Conservation (phyloP, 371 early-diverging fungal genomes). For the Conidiobolus incongruus region DNA sequence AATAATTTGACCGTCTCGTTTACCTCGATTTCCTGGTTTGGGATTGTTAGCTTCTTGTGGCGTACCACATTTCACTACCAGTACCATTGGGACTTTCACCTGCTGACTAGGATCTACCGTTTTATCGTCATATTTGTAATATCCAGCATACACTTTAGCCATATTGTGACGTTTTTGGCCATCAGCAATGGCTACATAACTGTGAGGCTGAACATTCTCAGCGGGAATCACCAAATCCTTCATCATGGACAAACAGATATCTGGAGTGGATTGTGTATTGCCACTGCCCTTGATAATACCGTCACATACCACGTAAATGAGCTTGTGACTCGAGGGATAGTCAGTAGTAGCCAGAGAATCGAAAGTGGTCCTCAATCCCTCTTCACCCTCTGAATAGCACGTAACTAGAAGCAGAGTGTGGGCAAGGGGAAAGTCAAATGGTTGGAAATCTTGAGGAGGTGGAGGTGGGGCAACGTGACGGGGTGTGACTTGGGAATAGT, state of each 20-base stretch:
- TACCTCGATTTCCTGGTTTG: slow-evolving; percentile 90
- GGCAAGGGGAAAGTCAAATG: slow-evolving; percentile 38
- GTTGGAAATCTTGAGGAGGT: slow-evolving; percentile 25
- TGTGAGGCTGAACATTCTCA: slow-evolving; percentile 31
- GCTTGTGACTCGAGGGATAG: slow-evolving; percentile 74
- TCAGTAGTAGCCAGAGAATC: slow-evolving; percentile 86
- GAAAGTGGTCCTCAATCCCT: slow-evolving; percentile 76
- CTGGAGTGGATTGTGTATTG: slow-evolving; percentile 50
- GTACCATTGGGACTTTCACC: slow-evolving; percentile 56
- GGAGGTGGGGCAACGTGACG: slow-evolving; percentile 9
- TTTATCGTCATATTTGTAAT: slow-evolving; percentile 42
- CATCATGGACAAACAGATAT: slow-evolving; percentile 66
- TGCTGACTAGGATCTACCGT: slow-evolving; percentile 21
- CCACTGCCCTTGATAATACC: slow-evolving; percentile 64
- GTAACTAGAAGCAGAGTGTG: slow-evolving; percentile 60
- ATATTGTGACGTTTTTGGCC: slow-evolving; percentile 85
- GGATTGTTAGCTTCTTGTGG: slow-evolving; percentile 34
- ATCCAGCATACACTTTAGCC: slow-evolving; percentile 84
- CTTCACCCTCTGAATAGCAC: slow-evolving; percentile 80
- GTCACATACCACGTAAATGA: slow-evolving; percentile 79
- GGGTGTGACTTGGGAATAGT: neutral
- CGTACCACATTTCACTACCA: slow-evolving; percentile 85
- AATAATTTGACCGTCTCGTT: slow-evolving; percentile 95
- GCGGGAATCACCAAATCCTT: slow-evolving; percentile 36
- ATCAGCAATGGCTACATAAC: slow-evolving; percentile 88